Conservation (phyloP, 2,329 filamentous ascomycete genomes). For the Botrytis paeoniae region DNA sequence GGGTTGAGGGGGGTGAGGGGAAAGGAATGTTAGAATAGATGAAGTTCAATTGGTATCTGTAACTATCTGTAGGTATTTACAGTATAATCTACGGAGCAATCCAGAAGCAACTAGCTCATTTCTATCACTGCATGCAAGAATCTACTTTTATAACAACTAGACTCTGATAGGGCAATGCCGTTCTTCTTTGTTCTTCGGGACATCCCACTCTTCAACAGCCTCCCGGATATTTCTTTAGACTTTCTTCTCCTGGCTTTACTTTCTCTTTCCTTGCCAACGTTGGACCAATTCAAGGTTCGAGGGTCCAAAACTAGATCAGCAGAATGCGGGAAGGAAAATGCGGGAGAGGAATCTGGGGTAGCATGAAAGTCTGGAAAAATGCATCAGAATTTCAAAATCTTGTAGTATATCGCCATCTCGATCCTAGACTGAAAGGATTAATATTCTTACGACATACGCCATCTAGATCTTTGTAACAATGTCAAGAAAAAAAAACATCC, state of each 20-base stretch:
- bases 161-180: slow-evolving; percentile 1
- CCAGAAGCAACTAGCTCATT: background rate
- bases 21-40: background rate
- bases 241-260: background rate
- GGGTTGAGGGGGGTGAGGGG: background rate
- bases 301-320: slow-evolving; percentile 3
- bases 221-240: background rate
- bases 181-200: background rate
- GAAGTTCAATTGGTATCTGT: background rate
- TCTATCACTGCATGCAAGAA: background rate
- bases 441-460: background rate
- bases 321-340: background rate
- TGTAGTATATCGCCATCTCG: background rate
- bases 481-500: background rate
- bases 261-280: background rate
- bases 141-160: background rate
- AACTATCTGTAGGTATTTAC: background rate
- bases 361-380: background rate
- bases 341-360: slow-evolving; percentile 15
- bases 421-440: background rate
- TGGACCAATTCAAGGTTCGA: background rate
- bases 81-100: background rate
- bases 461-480: background rate
- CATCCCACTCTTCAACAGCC: background rate
- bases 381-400: background rate